Evolutionary conservation across 1,139 yeast species (phyloP).

Genomic region (Debaryomyces nepalensis): DNA sequence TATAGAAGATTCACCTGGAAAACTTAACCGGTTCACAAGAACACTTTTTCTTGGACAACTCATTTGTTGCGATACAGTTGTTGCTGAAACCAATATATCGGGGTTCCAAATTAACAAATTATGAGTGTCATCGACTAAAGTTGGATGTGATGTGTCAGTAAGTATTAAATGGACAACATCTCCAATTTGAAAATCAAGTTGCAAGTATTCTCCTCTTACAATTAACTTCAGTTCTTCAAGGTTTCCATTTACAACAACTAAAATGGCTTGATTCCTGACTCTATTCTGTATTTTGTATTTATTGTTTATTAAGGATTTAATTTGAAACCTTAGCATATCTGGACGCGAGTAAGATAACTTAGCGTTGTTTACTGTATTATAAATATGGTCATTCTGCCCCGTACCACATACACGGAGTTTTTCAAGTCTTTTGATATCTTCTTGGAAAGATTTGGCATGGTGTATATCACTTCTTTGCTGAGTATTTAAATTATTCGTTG

Average conservation of each 20-base stretch:
- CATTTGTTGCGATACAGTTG: slow-evolving; percentile 77
- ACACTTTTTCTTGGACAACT: slow-evolving; percentile 75
- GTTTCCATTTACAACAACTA: slow-evolving; percentile 49
- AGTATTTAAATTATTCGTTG: slow-evolving; percentile 1
- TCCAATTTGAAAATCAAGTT: slow-evolving; percentile 42
- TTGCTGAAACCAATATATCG: slow-evolving; percentile 79
- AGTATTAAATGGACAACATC: slow-evolving; percentile 69
- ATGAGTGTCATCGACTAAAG: slow-evolving; percentile 57
- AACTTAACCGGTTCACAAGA: slow-evolving; percentile 55
- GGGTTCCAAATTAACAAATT: slow-evolving; percentile 81
- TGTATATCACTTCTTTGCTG: slow-evolving; percentile 23
- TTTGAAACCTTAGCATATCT: slow-evolving; percentile 55
- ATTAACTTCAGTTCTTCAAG: slow-evolving; percentile 44
- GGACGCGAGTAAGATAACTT: slow-evolving; percentile 49
- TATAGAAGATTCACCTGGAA: slow-evolving; percentile 59
- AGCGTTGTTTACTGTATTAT: slow-evolving; percentile 33
- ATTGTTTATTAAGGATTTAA: slow-evolving; percentile 40
- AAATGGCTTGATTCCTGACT: slow-evolving; percentile 49
- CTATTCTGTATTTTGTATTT: slow-evolving; percentile 35
- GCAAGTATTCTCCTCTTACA: slow-evolving; percentile 53
- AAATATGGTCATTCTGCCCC: slow-evolving; percentile 14
- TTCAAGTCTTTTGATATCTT: slow-evolving; percentile 33
- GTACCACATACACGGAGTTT: slow-evolving; percentile 17
- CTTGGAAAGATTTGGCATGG: slow-evolving; percentile 33
- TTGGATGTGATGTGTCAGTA: slow-evolving; percentile 41